phyloP scores from a whole-genome alignment of 768 basidiomycete species.

The Rhodocollybia butyracea region DNA sequence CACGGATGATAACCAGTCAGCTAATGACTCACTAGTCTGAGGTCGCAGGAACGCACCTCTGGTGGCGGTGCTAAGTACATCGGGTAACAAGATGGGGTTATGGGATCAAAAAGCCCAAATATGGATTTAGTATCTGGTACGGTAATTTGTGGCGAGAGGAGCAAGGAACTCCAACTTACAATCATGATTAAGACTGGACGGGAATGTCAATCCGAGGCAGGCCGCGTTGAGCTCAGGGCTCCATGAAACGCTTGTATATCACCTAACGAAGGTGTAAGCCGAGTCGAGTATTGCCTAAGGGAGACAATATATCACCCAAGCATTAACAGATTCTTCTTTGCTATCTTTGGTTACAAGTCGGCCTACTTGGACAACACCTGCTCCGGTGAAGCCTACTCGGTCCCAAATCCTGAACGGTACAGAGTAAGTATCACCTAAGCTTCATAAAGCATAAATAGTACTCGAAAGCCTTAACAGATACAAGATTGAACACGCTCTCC shows the following conservation, averaged over 20 bases:
- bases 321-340: slow-evolving; percentile 83
- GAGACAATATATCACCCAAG: no score
- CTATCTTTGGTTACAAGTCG: slow-evolving; percentile 65
- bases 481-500: slow-evolving; percentile 85
- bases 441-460: neutral
- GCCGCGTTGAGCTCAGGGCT: slow-evolving; percentile 21
- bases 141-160: no score
- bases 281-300: no score
- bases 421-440: neutral
- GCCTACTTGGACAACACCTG: slow-evolving; percentile 79
- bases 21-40: no score
- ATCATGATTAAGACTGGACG: neutral
- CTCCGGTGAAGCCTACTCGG: slow-evolving; percentile 70
- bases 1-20: no score
- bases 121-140: no score
- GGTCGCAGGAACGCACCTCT: no score
- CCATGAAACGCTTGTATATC: slow-evolving; percentile 71
- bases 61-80: no score
- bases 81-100: no score
- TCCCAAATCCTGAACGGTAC: slow-evolving; percentile 73
- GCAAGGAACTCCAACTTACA: no score
- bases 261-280: no score
- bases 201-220: neutral
- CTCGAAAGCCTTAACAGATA: slow-evolving; percentile 65
- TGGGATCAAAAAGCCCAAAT: no score